Conservation (phyloP, 2,329 filamentous ascomycete species). For the Diaporthe amygdali region DNA sequence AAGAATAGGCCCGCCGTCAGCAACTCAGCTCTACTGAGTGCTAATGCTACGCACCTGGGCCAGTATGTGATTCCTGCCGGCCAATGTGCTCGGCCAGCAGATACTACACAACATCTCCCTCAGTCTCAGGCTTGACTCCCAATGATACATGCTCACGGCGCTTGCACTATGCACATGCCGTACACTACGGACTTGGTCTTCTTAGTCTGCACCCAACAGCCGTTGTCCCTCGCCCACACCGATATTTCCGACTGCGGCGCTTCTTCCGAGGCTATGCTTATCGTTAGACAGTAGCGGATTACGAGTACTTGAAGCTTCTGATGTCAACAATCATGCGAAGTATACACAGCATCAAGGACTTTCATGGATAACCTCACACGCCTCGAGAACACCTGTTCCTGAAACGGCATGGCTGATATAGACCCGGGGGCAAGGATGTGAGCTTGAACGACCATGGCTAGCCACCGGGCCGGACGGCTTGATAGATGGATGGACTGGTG, state of each 20-base stretch:
- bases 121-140: background rate
- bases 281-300: background rate
- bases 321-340: background rate
- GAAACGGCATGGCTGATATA: background rate
- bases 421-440: constrained; percentile 4
- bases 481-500: background rate
- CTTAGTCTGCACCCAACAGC: background rate
- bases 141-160: background rate
- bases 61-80: background rate
- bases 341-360: background rate
- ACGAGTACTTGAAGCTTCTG: background rate
- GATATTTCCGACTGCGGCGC: background rate
- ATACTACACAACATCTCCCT: background rate
- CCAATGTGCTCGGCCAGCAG: background rate
- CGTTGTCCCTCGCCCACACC: background rate
- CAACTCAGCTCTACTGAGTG: background rate
- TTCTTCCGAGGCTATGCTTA: background rate
- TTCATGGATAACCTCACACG: background rate
- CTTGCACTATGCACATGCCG: background rate
- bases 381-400: background rate
- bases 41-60: too few relatives aligned
- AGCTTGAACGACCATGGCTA: background rate
- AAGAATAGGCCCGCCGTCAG: constrained; percentile 5
- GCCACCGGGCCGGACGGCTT: constrained; percentile 1
- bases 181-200: background rate